phyloP scores from a whole-genome alignment of 768 basidiomycete species.

The Heimioporus sp. region DNA sequence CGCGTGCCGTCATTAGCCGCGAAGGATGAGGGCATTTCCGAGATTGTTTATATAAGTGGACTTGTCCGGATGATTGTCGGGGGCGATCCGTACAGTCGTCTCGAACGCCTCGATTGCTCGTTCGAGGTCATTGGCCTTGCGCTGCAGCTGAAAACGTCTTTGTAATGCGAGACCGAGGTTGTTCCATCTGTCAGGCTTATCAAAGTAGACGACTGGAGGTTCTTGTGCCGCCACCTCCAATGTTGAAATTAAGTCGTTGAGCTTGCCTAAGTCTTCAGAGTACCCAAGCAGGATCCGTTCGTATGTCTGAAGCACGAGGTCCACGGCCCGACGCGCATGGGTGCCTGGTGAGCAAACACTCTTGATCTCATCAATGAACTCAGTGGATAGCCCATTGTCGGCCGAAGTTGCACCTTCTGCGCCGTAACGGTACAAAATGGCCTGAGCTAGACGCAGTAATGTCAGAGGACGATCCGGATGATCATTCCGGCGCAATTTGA shows the following conservation, averaged over 20 bases:
- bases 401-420: neutral
- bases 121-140: neutral
- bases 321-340: slow-evolving; percentile 1
- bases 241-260: neutral
- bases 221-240: neutral
- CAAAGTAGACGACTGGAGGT: neutral
- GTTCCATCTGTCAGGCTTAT: neutral
- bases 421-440: slow-evolving; percentile 3
- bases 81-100: neutral
- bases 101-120: neutral
- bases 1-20: neutral
- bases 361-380: neutral
- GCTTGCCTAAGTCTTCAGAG: neutral
- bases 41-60: neutral
- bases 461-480: slow-evolving; percentile 7
- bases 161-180: slow-evolving; percentile 1
- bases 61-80: neutral
- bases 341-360: neutral
- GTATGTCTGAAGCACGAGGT: slow-evolving; percentile 4
- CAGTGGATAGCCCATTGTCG: neutral
- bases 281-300: neutral
- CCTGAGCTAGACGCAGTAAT: slow-evolving; percentile 6
- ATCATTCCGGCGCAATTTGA: neutral
- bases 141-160: neutral
- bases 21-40: neutral